Base-by-base conservation (phyloP, 2,329 filamentous ascomycete species). In the Fusarium oligoseptatum region DNA sequence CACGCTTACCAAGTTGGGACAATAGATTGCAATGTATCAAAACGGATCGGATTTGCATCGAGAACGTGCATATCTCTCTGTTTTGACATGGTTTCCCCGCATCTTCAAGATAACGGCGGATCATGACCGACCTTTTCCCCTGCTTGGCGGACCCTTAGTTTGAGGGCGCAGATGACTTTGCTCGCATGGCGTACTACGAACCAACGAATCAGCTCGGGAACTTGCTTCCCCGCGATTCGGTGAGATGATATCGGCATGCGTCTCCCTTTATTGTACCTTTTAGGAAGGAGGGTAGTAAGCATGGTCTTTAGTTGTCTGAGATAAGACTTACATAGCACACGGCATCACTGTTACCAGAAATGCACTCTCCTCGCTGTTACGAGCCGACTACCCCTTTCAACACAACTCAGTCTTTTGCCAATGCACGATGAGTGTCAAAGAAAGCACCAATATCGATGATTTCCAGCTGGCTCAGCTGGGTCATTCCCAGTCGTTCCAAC, bases 401-500 rank as follows among this genome's bases (percentile, higher is more conserved):
- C 9, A 6, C 55, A 58, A 37, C 55, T 39, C 9, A n/a, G 1
- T 6, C 22, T 20, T 7, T 58, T n/a, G 10, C 11, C 20, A 27
- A 24, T 37, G 4, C 41, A n/a, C 20, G 4, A 72, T 72, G 70
- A 45, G 24, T 62, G 52, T 64, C 9, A 73, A 74, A 27, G 48
- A 67, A 8, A 27, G 60, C 11, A 63, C 58, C 20, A 74, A 74
- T 1, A 39, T 74, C 39, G 71, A 74, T 74, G 72, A 72, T n/a
- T 69, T 55, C 12, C 72, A 74, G 34, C 71, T 74, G 22, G 72
- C 72, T 14, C 68, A 74, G 29, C 64, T 74, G 72, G 72, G 72
- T 6, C 72, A 74, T 64, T 74, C 72, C 52, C 72, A 74, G 61
- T 74, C 72, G 6, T 74, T 74, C 24, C 58, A 74, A 32, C 72